Base-by-base conservation (phyloP, 352 stramenopile genomes). In the Pythium rhizo-oryzae region DNA sequence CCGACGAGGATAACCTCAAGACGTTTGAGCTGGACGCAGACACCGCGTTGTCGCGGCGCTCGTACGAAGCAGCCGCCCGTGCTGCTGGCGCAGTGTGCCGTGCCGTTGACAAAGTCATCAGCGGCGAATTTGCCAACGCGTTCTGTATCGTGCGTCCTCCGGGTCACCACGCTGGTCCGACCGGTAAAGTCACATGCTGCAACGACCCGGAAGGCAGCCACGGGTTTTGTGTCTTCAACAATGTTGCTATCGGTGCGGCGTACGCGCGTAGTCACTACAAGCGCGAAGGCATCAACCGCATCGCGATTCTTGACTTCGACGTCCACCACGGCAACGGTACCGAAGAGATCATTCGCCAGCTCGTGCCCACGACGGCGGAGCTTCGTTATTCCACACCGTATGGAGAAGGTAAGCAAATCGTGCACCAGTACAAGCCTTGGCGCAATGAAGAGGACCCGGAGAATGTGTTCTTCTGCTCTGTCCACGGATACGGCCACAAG, bases 311-410 rank as follows among this genome's bases (percentile, higher is more conserved):
- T 47, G 97, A 99, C 71, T 99, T 99, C 86, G 97, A 99, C 77
- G 96, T 99, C 25, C 97, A 99, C 73, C 97, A 99, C 74, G 90
- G 98, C 52, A 99, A 99, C 80, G 97, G 98, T 18, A 99, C 97
- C 0, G 96, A 99, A 65, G 86, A 98, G 52, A 98, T 98, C 59
- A 90, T 99, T 52, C 82, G 91, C 18, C 89, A 98, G 57, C 77
- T 99, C 1, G 85, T 97, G 54, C 97, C 97, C 0, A 86, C 71
- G 52, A 86, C 89, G 4, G 81, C 95, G 51, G 89, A 93, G 67
- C 68, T 91, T 16, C 60, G 61, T 8, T 93, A 97, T 59, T 80
- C 96, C 60, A 98, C 93, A n/a, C 91, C 89, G 0, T 98, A 98
- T 72, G 89, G 89, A 25, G 69, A 85, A n/a, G 92, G 93, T 21